Conservation (phyloP, 495 filamentous ascomycete genomes). For the Neurospora sp. region DNA sequence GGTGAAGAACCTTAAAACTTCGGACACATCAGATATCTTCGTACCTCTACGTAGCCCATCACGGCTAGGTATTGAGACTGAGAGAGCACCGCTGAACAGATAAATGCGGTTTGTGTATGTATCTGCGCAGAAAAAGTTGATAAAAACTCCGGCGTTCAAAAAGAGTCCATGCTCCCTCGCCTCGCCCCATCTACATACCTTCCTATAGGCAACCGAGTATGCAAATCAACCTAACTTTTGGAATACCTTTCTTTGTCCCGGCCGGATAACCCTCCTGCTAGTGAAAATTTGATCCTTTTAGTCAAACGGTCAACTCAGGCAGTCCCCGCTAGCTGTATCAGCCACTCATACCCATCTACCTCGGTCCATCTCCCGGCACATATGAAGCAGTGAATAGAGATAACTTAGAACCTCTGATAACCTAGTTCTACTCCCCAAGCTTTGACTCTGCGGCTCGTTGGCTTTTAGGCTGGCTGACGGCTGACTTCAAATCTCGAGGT, state of each 20-base stretch:
- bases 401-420: not conserved
- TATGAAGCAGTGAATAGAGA: not conserved
- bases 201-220: not conserved
- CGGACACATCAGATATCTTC: not conserved
- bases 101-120: not conserved
- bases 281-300: not conserved
- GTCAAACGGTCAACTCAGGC: not conserved
- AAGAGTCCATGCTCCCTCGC: not conserved
- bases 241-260: not conserved
- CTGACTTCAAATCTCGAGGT: not conserved
- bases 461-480: not conserved
- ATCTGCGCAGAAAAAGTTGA: not conserved
- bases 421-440: not conserved
- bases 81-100: not conserved
- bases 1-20: not conserved
- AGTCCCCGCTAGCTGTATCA: not conserved
- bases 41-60: no score
- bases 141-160: not conserved
- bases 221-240: not conserved
- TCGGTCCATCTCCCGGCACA: not conserved
- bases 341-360: not conserved
- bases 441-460: not conserved
- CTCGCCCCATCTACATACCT: not conserved
- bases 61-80: no score
- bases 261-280: not conserved